phyloP scores from a whole-genome alignment of 2,329 filamentous ascomycete genomes.

The Mollisia scopiformis region DNA sequence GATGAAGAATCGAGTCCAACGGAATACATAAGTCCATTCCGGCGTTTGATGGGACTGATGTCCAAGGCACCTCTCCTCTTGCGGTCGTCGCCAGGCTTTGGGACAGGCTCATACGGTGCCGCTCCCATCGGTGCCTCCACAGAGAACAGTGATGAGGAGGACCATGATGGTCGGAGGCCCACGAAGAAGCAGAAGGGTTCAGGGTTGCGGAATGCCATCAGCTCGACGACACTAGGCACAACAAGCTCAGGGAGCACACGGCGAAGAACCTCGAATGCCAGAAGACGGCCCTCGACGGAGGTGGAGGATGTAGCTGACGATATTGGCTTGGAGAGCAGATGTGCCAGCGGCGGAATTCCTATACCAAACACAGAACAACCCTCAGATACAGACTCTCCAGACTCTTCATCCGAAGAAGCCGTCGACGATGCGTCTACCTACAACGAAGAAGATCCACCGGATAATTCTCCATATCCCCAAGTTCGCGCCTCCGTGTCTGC shows the following conservation, averaged over 20 bases:
- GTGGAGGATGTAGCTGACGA: constrained; percentile 24
- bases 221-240: constrained; percentile 19
- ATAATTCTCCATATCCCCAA: constrained; percentile 77
- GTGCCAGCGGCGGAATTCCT: constrained; percentile 24
- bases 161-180: constrained; percentile 29
- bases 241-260: not conserved
- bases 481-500: constrained; percentile 80
- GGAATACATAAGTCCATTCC: constrained; percentile 23
- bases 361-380: constrained; percentile 22
- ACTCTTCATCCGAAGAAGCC: constrained; percentile 32
- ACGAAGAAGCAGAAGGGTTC: constrained; percentile 30
- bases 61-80: constrained; percentile 58
- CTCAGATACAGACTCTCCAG: constrained; percentile 14
- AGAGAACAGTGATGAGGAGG: constrained; percentile 39
- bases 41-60: constrained; percentile 37
- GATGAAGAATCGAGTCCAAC: constrained; percentile 14
- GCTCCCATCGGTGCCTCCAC: constrained; percentile 49
- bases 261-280: constrained; percentile 8
- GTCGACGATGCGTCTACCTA: constrained; percentile 35
- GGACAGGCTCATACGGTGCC: constrained; percentile 63
- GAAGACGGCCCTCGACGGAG: constrained; percentile 9
- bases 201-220: constrained; percentile 30
- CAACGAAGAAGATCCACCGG: constrained; percentile 55
- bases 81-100: constrained; percentile 61
- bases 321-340: constrained; percentile 28